Base-by-base conservation (phyloP, 1,139 yeast genomes). In the Starmera stellimalicola region DNA sequence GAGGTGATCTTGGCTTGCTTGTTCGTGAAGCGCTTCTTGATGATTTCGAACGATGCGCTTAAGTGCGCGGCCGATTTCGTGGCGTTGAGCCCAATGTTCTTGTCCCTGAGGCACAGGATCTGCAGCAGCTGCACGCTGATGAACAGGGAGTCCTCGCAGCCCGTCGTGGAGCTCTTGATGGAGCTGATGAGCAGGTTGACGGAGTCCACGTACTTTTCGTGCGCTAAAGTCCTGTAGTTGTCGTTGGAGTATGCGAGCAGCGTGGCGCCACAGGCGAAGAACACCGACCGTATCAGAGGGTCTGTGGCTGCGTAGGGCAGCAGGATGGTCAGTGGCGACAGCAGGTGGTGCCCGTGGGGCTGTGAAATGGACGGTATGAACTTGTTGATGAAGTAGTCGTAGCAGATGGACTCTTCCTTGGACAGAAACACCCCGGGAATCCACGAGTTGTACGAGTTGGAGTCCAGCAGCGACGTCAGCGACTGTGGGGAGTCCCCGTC, bases 231-330 rank as follows among this genome's bases (percentile, higher is more conserved):
- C 6, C 37, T 33, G 24, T 33, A 47, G 18, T 34, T 31, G 27
- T 45, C 48, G 10, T 43, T 40, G 6, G 37, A 23, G 29, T 39
- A 52, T 2, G 54, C 50, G 16, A 53, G 30, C 12, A 45, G 42
- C 0, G 58, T 46, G 1, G 60, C 57, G 15, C 60, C 60, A 40
- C 58, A 54, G 2, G 55, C 54, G 10, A 54, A 36, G 33, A 48
- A 52, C 17, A 52, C 44, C 25, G 52, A 54, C 6, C 52, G 37
- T 6, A 52, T 47, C 6, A 50, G 49, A 5, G 36, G 18, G 16
- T 51, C 47, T 2, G 45, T 37, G 11, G 41, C 31, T 3, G 45
- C 47, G 31, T 36, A 41, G 2, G 51, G 51, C 3, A 43, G 16
- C 3, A 47, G 27, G 4, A 46, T 30, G 2, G 48, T 47, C 34